Evolutionary conservation across 108 stramenopile genomes (phyloP).

Genomic region (Nitzschia sp.): DNA sequence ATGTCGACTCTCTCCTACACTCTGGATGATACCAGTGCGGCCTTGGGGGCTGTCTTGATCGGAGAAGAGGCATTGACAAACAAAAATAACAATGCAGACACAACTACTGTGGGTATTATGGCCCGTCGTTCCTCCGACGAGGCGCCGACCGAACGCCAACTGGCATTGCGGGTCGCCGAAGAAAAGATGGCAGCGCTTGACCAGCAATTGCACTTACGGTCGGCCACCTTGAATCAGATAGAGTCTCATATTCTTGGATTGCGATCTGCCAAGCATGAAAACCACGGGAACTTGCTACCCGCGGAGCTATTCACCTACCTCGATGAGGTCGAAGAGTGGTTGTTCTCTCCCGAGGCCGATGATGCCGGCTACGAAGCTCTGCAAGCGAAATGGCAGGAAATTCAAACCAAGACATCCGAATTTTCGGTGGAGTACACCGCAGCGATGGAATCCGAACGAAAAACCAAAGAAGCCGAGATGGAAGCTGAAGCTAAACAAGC

Average conservation of each 20-base stretch:
- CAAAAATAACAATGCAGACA: background rate
- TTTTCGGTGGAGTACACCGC: conserved; percentile 35
- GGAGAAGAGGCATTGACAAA: background rate
- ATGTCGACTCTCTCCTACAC: conserved; percentile 37
- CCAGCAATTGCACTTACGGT: conserved; percentile 26
- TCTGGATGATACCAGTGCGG: conserved; percentile 61
- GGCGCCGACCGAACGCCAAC: conserved; percentile 6
- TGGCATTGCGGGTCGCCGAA: conserved; percentile 29
- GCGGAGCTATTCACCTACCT: conserved; percentile 39
- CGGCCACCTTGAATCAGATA: conserved; percentile 44
- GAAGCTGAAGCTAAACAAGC: conserved; percentile 51
- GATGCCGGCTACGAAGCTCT: conserved; percentile 32
- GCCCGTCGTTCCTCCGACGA: background rate
- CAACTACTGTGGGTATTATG: background rate
- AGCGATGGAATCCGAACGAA: conserved; percentile 35
- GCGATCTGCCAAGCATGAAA: conserved; percentile 45
- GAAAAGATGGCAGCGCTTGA: conserved; percentile 36
- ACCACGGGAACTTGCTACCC: conserved; percentile 41
- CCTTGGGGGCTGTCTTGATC: conserved; percentile 47
- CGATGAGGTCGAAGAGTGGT: conserved; percentile 47
- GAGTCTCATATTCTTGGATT: conserved; percentile 52
- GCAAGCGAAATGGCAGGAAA: conserved; percentile 34
- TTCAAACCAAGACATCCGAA: conserved; percentile 28
- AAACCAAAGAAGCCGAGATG: conserved; percentile 49
- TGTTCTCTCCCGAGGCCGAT: conserved; percentile 52